Base-by-base conservation (phyloP, 2,329 filamentous ascomycete genomes). In the Apiospora sp. region DNA sequence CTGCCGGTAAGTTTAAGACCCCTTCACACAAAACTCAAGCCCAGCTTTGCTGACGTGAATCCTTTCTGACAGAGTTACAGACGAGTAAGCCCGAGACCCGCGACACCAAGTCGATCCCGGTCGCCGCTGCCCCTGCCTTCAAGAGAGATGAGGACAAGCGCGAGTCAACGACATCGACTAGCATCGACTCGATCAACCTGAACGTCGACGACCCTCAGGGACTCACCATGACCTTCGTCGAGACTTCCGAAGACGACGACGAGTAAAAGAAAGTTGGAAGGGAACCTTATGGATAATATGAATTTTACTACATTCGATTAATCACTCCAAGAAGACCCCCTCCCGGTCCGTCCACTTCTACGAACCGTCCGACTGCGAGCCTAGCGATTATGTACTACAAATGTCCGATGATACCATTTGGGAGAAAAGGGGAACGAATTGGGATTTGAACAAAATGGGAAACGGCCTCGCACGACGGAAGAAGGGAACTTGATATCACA, bases 211-310 rank as follows among this genome's bases (percentile, higher is more conserved):
- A 81, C 49, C 78, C 80, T 58, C 83, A 84, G 76, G 84, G 84
- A n/a, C 78, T 86, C 68, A 85, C 84, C 58, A 84, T 86, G 84
- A 86, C 84, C 1, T 85, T 86, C 76, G 82, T 86, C 43, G 84
- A 86, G 80, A 81, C 80, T 27, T 76, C 82, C n/a, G 79, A 81
- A 58, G 79, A 73, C 54, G 78, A 73, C 54, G 78, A 75, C 41
- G 79, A 80, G 37, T 70, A 70, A 54, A 44, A 4, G 16, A 48
- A 37, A 30, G 22, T 30, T 46, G 43, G 67, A 44, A 48, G 67
- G 67, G 67, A 70, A 37, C n/a, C 37, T 43, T 37, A n/a, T 51
- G 68, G 48, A 44, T 68, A 68, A 68, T 68, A 68, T 34, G 41
- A 44, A 68, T 68, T 48, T n/a, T 68, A 44, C 67, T 68, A 68